phyloP scores from a whole-genome alignment of 257 asterid species.

The Gentiana macrophylla region DNA sequence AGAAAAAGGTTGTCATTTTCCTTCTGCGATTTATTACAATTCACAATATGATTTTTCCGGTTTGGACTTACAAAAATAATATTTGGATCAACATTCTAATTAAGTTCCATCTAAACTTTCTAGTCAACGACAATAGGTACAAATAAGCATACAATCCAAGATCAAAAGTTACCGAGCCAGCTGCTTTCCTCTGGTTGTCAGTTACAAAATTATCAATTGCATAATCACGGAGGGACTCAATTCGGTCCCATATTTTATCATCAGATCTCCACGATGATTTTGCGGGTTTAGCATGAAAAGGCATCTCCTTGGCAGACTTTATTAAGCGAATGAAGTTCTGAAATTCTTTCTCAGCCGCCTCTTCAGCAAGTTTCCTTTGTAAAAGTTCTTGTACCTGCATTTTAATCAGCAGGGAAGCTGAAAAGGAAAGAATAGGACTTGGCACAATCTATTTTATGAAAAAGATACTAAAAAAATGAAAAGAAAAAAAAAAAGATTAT shows the following conservation, averaged over 20 bases:
- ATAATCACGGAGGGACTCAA: conserved; percentile 65
- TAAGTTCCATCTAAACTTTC: neutral
- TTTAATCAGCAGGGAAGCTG: neutral
- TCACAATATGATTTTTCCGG: neutral
- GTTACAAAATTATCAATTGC: conserved; percentile 61
- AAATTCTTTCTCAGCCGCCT: conserved; percentile 68
- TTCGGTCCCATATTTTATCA: conserved; percentile 42
- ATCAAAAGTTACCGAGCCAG: conserved; percentile 56
- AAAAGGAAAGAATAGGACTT: no score
- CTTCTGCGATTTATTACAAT: neutral
- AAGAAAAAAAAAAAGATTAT: no score
- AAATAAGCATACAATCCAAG: conserved; percentile 5
- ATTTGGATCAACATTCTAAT: neutral
- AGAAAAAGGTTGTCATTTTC: neutral
- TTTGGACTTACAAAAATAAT: neutral
- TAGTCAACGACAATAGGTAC: neutral
- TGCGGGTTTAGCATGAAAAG: conserved; percentile 54
- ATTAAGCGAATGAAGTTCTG: conserved; percentile 54
- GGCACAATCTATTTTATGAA: no score
- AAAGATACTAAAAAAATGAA: no score
- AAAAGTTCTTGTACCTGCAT: conserved; percentile 79
- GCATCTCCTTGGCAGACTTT: conserved; percentile 60
- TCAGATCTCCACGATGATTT: conserved; percentile 57
- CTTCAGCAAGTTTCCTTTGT: conserved; percentile 56
- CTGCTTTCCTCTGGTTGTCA: conserved; percentile 67